Conservation (phyloP, 441 rosid genomes). For the Codiaeum variegatum region DNA sequence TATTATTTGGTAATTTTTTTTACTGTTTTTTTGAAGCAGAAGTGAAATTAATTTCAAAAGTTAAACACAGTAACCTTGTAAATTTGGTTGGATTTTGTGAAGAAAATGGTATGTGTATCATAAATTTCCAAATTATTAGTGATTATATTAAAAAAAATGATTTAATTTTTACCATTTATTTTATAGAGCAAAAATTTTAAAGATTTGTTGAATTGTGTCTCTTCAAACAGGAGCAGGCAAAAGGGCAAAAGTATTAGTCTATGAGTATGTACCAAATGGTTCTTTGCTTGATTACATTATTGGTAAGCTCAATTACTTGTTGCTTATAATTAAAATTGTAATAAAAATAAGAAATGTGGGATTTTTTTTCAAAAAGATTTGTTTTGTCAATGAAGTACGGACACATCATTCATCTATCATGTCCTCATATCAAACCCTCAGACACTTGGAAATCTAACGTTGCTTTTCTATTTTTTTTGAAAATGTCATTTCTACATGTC, state of each 20-base stretch:
- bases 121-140: too few species aligned
- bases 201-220: neutral
- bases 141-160: too few species aligned
- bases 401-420: too few species aligned
- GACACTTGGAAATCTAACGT: too few species aligned
- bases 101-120: conserved; percentile 37
- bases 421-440: too few species aligned
- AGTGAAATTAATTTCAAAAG: conserved; percentile 47
- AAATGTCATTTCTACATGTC: too few species aligned
- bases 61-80: conserved; percentile 54
- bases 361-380: too few species aligned
- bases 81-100: conserved; percentile 61
- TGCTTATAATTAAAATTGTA: neutral
- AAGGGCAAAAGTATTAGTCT: conserved; percentile 43
- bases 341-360: too few species aligned
- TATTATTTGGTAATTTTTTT: neutral
- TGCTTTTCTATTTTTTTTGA: too few species aligned
- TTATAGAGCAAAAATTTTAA: conserved; percentile 1
- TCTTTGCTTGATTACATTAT: conserved; percentile 53
- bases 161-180: too few species aligned
- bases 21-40: conserved; percentile 41
- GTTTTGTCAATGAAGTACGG: too few species aligned
- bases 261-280: conserved; percentile 57
- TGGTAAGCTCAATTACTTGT: conserved; percentile 28
- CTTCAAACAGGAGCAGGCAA: conserved; percentile 41